Conservation (phyloP, 2,329 filamentous ascomycete genomes). For the Fusarium concolor region DNA sequence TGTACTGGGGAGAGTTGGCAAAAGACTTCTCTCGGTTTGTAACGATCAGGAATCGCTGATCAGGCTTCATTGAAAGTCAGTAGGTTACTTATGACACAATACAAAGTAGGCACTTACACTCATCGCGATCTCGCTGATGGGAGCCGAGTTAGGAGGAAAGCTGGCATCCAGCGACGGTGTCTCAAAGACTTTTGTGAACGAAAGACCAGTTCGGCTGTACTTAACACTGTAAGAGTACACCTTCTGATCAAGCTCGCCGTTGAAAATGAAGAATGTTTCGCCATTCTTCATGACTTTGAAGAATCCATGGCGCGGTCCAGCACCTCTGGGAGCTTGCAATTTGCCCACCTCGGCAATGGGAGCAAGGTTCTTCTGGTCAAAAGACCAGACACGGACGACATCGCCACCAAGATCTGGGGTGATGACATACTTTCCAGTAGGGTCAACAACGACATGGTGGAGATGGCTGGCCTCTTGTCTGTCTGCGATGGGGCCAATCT, state of each 20-base stretch:
- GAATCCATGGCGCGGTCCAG: slow-evolving; percentile 40
- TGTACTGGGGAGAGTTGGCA: slow-evolving; percentile 21
- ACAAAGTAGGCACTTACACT: slow-evolving; percentile 19
- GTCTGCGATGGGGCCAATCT: slow-evolving; percentile 33
- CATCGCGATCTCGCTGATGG: slow-evolving; percentile 42
- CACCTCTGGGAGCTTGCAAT: slow-evolving; percentile 24
- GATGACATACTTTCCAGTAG: slow-evolving; percentile 37
- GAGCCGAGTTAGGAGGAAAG: slow-evolving; percentile 35
- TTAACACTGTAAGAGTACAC: slow-evolving; percentile 42
- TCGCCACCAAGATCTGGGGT: slow-evolving; percentile 42
- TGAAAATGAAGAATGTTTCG: slow-evolving; percentile 43
- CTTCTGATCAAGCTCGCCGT: slow-evolving; percentile 42
- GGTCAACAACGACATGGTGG: slow-evolving; percentile 41
- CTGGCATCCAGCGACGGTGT: slow-evolving; percentile 31
- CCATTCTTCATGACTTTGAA: slow-evolving; percentile 38
- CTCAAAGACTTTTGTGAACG: slow-evolving; percentile 41
- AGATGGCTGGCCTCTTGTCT: slow-evolving; percentile 43
- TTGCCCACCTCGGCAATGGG: slow-evolving; percentile 34
- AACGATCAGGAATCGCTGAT: slow-evolving; percentile 38
- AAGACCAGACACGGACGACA: slow-evolving; percentile 34
- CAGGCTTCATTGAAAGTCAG: slow-evolving; percentile 21
- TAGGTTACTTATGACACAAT: accelerated
- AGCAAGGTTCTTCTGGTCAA: slow-evolving; percentile 37
- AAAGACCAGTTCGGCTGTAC: slow-evolving; percentile 23
- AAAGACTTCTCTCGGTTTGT: slow-evolving; percentile 44